Evolutionary conservation across 305 asterid genomes (phyloP), one percentile per base, ranked within the genome.

Genomic region (Rubia peregrina): DNA sequence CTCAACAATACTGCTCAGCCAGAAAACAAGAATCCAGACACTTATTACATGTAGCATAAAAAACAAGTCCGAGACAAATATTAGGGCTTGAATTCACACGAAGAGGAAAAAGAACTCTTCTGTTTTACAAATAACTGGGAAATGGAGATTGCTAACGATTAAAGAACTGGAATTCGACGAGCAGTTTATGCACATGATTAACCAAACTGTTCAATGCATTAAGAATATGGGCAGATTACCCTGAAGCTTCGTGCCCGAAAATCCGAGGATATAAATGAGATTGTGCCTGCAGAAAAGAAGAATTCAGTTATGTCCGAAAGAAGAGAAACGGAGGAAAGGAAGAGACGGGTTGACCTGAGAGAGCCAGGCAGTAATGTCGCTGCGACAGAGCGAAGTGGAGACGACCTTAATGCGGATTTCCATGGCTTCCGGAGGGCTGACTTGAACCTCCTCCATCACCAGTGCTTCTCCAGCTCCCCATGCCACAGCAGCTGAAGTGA

Each of bases 241-340:
- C 98, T n/a, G 98, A 91, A 68, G 97, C 97, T 82, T 92, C 98
- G 73, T 92, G 98, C 73, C 98, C 98, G 77, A 92, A 90, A 67
- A 92, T 89, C 71, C 98, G 92, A 75, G 98, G 97, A 78, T 71
- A 90, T 51, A 87, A 61, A 55, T 79, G 89, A 61, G 88, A 81
- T 19, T 80, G 98, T 60, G 92, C 92, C 97, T 89, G 95, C 81
- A 76, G 71, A 78, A 67, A 65, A 9, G 13, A 21, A 26, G 12
- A 41, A 51, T 51, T n/a, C n/a, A 51, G 9, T 7, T 22, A 51
- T 51, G 59, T 51, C 59, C 59, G 7, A 51, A 51, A 21, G 13
- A 57, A 24, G 24, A 41, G 10, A n/a, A 33, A 12, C 16, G 36
- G 49, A 38, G 63, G 36, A 9, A 19, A 11, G 2, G 16, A 57